Evolutionary conservation across 495 filamentous ascomycete species (phyloP).

Genomic region (Aspergillus conjunctus): DNA sequence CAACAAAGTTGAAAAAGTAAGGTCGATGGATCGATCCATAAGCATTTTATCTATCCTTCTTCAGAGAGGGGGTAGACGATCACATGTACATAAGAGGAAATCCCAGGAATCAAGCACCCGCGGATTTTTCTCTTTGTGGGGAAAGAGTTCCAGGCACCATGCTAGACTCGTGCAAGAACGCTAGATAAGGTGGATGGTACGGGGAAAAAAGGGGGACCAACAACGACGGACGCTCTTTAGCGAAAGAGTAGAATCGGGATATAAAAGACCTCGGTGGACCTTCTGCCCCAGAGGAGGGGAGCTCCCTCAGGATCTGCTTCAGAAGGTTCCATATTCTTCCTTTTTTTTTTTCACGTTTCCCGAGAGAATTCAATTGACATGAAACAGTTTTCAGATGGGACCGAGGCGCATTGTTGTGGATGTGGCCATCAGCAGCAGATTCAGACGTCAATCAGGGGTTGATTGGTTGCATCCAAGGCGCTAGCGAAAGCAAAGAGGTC

Average conservation of each 20-base stretch:
- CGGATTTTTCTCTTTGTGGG: conserved; percentile 22
- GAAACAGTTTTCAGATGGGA: conserved; percentile 8
- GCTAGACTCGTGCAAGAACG: conserved; percentile 1
- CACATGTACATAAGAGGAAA: conserved; percentile 20
- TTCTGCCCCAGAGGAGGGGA: background rate
- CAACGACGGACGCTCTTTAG: background rate
- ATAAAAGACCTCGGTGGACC: conserved; percentile 17
- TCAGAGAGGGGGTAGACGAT: conserved; percentile 14
- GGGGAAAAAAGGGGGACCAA: conserved; percentile 7
- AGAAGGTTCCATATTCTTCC: background rate
- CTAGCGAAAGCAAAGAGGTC: conserved; percentile 3
- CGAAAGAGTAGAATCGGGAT: conserved; percentile 5
- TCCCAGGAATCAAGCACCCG: conserved; percentile 20
- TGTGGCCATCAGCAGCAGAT: background rate
- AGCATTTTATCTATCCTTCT: conserved; percentile 20
- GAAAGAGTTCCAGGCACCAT: conserved; percentile 13
- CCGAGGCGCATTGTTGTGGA: conserved; percentile 3
- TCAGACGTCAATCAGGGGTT: background rate
- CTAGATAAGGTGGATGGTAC: background rate
- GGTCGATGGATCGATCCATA: conserved; percentile 9
- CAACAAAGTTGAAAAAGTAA: conserved; percentile 4
- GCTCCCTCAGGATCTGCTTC: background rate
- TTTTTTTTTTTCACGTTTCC: background rate
- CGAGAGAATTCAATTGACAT: background rate
- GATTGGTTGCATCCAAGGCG: background rate